Evolutionary conservation across 768 basidiomycete genomes (phyloP).

Genomic region (Neoboletus subvelutipes): DNA sequence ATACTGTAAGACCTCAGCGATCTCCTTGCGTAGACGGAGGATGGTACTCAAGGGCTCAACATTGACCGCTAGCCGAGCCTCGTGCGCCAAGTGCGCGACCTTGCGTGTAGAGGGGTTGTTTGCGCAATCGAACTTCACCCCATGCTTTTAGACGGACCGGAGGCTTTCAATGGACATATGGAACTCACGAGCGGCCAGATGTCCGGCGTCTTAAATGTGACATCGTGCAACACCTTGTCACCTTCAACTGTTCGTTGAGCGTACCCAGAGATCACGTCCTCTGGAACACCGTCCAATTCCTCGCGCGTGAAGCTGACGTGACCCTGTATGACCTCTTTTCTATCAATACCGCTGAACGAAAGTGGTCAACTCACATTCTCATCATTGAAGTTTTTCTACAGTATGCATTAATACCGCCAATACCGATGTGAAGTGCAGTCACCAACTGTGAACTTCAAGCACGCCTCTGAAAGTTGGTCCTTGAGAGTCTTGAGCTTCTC

Average conservation of each 20-base stretch:
- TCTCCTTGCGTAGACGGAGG: conserved; percentile 65
- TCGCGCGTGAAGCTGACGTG: conserved; percentile 62
- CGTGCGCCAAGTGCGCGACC: conserved; percentile 60
- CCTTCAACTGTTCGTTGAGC: conserved; percentile 55
- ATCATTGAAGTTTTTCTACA: conserved; percentile 83
- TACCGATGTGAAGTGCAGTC: background rate
- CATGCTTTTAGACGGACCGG: background rate
- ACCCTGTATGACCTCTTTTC: conserved; percentile 40
- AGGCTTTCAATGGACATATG: background rate
- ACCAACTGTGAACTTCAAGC: conserved; percentile 72
- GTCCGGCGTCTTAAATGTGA: conserved; percentile 81
- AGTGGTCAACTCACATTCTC: conserved; percentile 54
- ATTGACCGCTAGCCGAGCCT: conserved; percentile 65
- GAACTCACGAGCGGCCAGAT: conserved; percentile 67
- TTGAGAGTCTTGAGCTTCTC: conserved; percentile 57
- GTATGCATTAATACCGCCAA: background rate
- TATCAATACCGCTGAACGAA: background rate
- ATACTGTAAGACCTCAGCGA: conserved; percentile 67
- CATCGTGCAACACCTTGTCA: conserved; percentile 57
- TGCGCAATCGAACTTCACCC: conserved; percentile 69
- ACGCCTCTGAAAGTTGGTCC: conserved; percentile 73
- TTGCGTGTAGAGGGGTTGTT: conserved; percentile 66
- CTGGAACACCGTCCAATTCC: conserved; percentile 78
- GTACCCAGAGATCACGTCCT: conserved; percentile 75
- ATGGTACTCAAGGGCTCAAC: conserved; percentile 66